Evolutionary conservation across 2,329 filamentous ascomycete genomes (phyloP).

Genomic region (Pseudogymnoascus sp.): DNA sequence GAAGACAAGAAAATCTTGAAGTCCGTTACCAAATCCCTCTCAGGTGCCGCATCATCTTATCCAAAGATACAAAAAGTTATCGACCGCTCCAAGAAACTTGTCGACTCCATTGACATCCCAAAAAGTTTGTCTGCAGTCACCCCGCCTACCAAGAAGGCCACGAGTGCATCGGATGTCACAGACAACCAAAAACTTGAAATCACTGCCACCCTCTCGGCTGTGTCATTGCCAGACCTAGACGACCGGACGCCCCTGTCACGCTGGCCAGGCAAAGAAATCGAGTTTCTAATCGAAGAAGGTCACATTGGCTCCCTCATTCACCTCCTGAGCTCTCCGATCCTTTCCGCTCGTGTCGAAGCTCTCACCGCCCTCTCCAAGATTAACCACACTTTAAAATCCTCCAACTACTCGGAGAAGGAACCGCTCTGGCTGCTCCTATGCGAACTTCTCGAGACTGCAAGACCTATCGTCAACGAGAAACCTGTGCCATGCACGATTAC

Average conservation of each 20-base stretch:
- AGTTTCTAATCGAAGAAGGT: constrained; percentile 72
- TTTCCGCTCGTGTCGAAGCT: constrained; percentile 72
- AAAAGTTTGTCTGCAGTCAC: background rate
- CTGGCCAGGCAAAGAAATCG: constrained; percentile 70
- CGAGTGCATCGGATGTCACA: background rate
- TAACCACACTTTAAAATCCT: constrained; percentile 54
- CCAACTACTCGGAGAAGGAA: constrained; percentile 65
- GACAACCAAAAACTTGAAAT: background rate
- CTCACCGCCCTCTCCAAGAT: constrained; percentile 60
- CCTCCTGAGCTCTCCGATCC: constrained; percentile 66
- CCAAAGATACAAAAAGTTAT: constrained; percentile 27
- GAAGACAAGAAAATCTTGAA: constrained; percentile 41
- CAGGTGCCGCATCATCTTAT: constrained; percentile 30
- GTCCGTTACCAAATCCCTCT: constrained; percentile 36
- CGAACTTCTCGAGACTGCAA: constrained; percentile 70
- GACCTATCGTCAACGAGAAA: constrained; percentile 41
- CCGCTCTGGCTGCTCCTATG: constrained; percentile 72
- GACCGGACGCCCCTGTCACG: constrained; percentile 46
- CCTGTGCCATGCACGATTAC: constrained; percentile 65
- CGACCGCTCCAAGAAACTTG: constrained; percentile 20
- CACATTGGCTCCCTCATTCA: constrained; percentile 61
- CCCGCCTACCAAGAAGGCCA: background rate
- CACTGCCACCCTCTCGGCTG: background rate
- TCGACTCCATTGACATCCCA: constrained; percentile 21
- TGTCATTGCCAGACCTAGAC: constrained; percentile 24